phyloP scores from a whole-genome alignment of 257 asterid genomes.

The Plantago ovata region DNA sequence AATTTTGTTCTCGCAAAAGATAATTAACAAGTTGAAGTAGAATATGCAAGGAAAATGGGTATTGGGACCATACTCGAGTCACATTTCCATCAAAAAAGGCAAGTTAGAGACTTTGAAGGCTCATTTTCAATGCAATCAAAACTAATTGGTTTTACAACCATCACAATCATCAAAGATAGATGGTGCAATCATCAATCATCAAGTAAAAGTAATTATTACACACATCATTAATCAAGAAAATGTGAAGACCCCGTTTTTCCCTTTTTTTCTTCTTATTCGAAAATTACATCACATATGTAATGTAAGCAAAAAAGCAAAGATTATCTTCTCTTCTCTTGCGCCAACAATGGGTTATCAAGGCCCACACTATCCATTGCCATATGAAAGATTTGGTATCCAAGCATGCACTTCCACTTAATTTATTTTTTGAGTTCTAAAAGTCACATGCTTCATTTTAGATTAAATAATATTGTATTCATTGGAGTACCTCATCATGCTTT shows the following conservation, averaged over 20 bases:
- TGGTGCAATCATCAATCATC: conserved; percentile 5
- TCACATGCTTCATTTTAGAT: not conserved
- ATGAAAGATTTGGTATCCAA: conserved; percentile 6
- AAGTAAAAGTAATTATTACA: not conserved
- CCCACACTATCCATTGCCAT: conserved; percentile 8
- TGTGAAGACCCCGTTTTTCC: conserved; percentile 1
- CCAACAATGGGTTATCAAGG: not conserved
- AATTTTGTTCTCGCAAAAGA: not conserved
- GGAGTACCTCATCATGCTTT: not conserved
- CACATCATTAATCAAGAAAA: conserved; percentile 8
- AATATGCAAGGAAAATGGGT: not conserved
- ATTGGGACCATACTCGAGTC: not conserved
- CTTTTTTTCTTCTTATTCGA: conserved; percentile 4
- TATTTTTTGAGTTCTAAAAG: not conserved
- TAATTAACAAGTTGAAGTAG: no score
- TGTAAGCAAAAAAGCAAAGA: not conserved
- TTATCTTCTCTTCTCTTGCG: not conserved
- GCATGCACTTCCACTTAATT: not conserved
- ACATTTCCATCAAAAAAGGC: not conserved
- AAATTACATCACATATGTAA: not conserved
- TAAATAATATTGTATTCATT: not conserved
- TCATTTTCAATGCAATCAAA: conserved; percentile 8
- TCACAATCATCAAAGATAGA: conserved; percentile 3
- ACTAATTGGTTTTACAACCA: conserved; percentile 1
- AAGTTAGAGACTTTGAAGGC: not conserved